Evolutionary conservation across 345 rosid genomes (phyloP), one percentile per base, ranked within the genome.

Genomic region (Eucalyptus pumila): DNA sequence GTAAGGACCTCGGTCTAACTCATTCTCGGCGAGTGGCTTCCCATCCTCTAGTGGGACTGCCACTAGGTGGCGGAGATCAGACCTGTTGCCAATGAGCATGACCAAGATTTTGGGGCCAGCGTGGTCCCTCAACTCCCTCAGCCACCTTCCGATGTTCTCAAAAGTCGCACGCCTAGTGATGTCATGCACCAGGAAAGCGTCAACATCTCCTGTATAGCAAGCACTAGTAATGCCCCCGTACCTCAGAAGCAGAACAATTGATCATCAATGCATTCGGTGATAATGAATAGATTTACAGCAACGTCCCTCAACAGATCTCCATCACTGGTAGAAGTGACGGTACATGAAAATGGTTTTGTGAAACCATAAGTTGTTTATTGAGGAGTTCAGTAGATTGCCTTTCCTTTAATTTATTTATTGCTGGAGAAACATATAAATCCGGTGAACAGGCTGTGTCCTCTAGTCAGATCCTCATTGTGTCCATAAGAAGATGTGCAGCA

Each of bases 21-120:
- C 94, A 54, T 86, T 90, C 92, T 94, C 93, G 1, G 94, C 94
- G 88, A 92, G 90, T 12, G 92, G 27, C 87, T 89, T 93, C 9
- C 88, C 93, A 72, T 94, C 95, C 89, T 94, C 93, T 4, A 90
- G 89, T 10, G 92, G 88, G 76, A 93, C 93, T 16, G 94, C 94
- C 87, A 92, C 93, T 62, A 92, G 91, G 88, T 93, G 95, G 42
- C 94, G 95, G 58, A 94, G 92, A 76, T 93, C 94, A 30, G 94
- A 89, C 91, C 93, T 94, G 90, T 94, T 94, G 69, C 94, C 95
- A 6, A 94, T 91, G 52, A 93, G 92, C 95, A 94, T 94, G 86
- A 92, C 92, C 40, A 92, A 91, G n/a, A 93, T 94, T 89, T 93
- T 93, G 32, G 94, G 92, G 88, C 92, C 94, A 0, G 95, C 91